These are phyloP conservation scores for Verticillium dahliae DNA, from an alignment of 2,329 filamentous ascomycete genomes.

Conservation along the genomic window DNA sequence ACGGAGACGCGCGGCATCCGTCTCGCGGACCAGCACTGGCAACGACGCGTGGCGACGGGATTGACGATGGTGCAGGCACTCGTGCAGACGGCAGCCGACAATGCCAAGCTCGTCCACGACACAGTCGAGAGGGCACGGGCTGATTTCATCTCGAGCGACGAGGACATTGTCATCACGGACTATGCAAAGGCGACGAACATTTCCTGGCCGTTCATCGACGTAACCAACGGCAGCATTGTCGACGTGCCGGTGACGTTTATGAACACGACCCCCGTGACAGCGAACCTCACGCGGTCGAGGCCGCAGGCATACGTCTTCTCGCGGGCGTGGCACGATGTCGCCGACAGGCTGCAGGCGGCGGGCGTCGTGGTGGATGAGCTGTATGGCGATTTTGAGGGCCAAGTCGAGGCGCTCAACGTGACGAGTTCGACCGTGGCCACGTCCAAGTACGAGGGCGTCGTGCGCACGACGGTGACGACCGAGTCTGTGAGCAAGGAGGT, in stretches of 20 bases:
- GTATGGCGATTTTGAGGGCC: constrained; percentile 12
- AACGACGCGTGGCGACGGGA: constrained; percentile 19
- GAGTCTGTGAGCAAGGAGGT: constrained; percentile 11
- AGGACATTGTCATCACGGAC: constrained; percentile 22
- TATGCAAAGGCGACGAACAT: constrained; percentile 12
- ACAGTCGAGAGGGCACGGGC: constrained; percentile 17
- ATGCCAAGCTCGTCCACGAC: constrained; percentile 17
- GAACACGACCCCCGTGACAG: constrained; percentile 17
- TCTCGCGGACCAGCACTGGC: constrained; percentile 22
- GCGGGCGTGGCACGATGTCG: constrained; percentile 18
- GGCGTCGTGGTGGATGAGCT: constrained; percentile 19
- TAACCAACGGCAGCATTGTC: constrained; percentile 17
- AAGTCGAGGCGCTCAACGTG: constrained; percentile 21
- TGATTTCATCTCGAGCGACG: constrained; percentile 18
- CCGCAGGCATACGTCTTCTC: constrained; percentile 23
- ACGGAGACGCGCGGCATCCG: constrained; percentile 22
- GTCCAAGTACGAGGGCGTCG: constrained; percentile 19
- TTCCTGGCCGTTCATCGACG: constrained; percentile 18
- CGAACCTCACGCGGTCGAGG: constrained; percentile 21
- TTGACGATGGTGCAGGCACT: constrained; percentile 19
- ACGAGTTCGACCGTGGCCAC: constrained; percentile 12
- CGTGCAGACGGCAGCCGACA: constrained; percentile 20
- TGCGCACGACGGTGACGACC: constrained; percentile 15
- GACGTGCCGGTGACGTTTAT: constrained; percentile 19
- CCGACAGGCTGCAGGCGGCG: constrained; percentile 15